These are phyloP conservation scores for Trypanosoma scelopori DNA, from an alignment of 208 protist genomes.

Conservation along the genomic window DNA sequence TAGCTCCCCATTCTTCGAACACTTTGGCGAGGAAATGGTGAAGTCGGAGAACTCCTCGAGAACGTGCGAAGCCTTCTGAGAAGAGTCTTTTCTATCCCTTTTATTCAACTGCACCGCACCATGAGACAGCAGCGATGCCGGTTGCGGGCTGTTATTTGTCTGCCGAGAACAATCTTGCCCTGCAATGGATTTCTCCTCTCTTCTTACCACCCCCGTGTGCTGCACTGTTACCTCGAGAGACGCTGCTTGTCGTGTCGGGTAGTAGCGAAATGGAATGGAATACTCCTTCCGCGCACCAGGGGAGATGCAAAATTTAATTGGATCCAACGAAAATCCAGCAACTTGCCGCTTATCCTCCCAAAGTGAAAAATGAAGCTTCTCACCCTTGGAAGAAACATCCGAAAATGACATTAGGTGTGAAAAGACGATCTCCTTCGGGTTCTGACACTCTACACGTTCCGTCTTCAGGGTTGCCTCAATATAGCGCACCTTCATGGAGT, in stretches of 20 bases:
- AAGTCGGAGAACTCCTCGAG: no score
- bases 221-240: slow-evolving; percentile 68
- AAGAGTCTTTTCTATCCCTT: no score
- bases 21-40: no score
- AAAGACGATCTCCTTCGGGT: slow-evolving; percentile 52
- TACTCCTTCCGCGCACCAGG: slow-evolving; percentile 64
- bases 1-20: no score
- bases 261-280: slow-evolving; percentile 84
- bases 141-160: background rate
- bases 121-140: background rate
- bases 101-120: background rate
- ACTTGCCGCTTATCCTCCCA: slow-evolving; percentile 81
- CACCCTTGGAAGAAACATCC: slow-evolving; percentile 5
- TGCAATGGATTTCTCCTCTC: background rate
- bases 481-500: slow-evolving; percentile 74
- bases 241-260: slow-evolving; percentile 64
- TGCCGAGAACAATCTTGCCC: background rate
- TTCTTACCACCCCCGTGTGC: background rate
- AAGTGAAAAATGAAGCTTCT: slow-evolving; percentile 82
- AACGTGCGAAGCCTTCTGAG: no score
- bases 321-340: slow-evolving; percentile 77
- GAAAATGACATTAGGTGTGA: slow-evolving; percentile 42
- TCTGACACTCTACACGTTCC: slow-evolving; percentile 38
- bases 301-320: slow-evolving; percentile 57
- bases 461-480: slow-evolving; percentile 41